Conservation (phyloP, 2,329 filamentous ascomycete genomes). For the Apiospora malaysiana region DNA sequence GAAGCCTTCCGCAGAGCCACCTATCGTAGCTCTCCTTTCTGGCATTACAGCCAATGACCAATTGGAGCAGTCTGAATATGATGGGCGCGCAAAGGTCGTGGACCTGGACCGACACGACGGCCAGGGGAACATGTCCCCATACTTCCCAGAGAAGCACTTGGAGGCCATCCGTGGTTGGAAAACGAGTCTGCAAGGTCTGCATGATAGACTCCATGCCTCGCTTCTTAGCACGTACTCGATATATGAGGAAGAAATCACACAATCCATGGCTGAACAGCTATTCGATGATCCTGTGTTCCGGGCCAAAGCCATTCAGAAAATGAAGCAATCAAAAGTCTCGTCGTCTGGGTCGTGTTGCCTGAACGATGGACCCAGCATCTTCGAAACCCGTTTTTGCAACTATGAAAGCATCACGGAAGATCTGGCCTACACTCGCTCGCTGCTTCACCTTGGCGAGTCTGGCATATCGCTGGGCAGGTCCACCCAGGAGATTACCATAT, state of each 20-base stretch:
- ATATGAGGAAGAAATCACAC: conserved; percentile 51
- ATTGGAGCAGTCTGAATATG: conserved; percentile 17
- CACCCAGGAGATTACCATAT: conserved; percentile 50
- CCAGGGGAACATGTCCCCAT: conserved; percentile 24
- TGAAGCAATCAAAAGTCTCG: conserved; percentile 44
- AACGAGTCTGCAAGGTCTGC: conserved; percentile 47
- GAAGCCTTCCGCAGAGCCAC: conserved; percentile 24
- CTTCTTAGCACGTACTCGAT: conserved; percentile 52
- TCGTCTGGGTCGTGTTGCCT: conserved; percentile 50
- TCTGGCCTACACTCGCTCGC: conserved; percentile 44
- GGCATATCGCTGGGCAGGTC: conserved; percentile 46
- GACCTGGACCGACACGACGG: conserved; percentile 24
- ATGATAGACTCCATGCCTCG: conserved; percentile 47
- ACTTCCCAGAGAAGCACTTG: conserved; percentile 42
- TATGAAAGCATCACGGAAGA: conserved; percentile 53
- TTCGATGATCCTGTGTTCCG: conserved; percentile 51
- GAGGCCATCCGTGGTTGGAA: conserved; percentile 52
- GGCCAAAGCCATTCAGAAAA: conserved; percentile 48
- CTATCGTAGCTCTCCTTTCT: not conserved
- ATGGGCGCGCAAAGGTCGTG: not conserved
- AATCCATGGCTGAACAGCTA: conserved; percentile 49
- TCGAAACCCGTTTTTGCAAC: conserved; percentile 54
- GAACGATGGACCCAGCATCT: conserved; percentile 51
- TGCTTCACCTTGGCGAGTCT: conserved; percentile 48
- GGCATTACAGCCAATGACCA: conserved; percentile 1